Percentiles rank a stretch among this genome's conserved stretches.
Evolutionary conservation across 1,284 basidiomycete species (phyloP).

Genomic region (Coriolopsis trogii): DNA sequence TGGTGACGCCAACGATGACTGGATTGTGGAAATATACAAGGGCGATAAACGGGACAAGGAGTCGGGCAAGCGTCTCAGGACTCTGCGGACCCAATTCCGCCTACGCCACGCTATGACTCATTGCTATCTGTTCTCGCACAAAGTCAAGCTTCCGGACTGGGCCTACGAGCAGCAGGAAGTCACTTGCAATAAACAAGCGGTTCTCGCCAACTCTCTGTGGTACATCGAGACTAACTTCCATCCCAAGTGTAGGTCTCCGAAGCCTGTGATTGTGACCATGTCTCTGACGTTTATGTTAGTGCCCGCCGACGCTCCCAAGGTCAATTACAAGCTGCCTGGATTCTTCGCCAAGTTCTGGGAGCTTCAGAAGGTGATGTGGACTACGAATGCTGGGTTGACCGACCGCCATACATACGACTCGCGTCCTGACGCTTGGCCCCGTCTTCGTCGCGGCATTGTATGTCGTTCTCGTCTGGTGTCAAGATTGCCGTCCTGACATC

Average conservation of each 20-base stretch:
- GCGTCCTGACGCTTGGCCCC: constrained; percentile 88
- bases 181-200: constrained; percentile 97
- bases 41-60: constrained; percentile 69
- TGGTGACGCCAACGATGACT: constrained; percentile 96
- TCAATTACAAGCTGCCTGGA: constrained; percentile 87
- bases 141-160: constrained; percentile 97
- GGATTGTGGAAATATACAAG: constrained; percentile 86
- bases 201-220: constrained; percentile 91
- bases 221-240: constrained; percentile 90
- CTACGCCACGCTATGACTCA: constrained; percentile 87
- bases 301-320: constrained; percentile 68
- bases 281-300: constrained; percentile 50
- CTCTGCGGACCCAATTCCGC: constrained; percentile 84
- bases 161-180: constrained; percentile 98
- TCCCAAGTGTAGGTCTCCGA: constrained; percentile 61
- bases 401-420: constrained; percentile 96
- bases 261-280: background rate
- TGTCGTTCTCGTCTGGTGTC: constrained; percentile 35
- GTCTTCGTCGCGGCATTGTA: constrained; percentile 89
- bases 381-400: constrained; percentile 94
- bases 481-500: background rate
- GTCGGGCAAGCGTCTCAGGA: constrained; percentile 73
- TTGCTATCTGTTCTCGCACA: constrained; percentile 98
- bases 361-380: constrained; percentile 96
- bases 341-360: constrained; percentile 94